phyloP scores from a whole-genome alignment of 495 filamentous ascomycete genomes.

The Trypethelium eluteriae region DNA sequence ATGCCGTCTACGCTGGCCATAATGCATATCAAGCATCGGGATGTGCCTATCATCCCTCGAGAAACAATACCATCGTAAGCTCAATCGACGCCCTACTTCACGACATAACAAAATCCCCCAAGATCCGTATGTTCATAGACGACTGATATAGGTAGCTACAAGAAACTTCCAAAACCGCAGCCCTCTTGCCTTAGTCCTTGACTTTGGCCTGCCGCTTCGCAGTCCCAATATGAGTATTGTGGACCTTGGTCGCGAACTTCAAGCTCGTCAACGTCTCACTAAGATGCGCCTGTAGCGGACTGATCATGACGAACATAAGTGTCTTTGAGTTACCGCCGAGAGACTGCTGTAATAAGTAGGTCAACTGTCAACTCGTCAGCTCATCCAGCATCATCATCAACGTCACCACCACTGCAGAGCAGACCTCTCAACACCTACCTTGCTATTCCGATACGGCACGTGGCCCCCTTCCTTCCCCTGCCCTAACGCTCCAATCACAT shows the following conservation, averaged over 20 bases:
- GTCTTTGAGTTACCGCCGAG: slow-evolving; percentile 94
- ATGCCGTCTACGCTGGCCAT: no score
- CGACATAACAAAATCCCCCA: background rate
- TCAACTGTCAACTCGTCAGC: slow-evolving; percentile 51
- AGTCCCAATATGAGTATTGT: slow-evolving; percentile 84
- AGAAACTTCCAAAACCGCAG: background rate
- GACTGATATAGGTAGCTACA: background rate
- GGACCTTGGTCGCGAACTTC: slow-evolving; percentile 90
- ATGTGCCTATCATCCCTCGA: no score
- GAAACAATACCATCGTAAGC: no score
- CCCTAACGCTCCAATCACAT: slow-evolving; percentile 87
- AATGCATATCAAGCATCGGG: no score
- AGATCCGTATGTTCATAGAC: background rate
- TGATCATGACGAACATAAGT: slow-evolving; percentile 98
- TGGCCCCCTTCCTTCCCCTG: slow-evolving; percentile 78
- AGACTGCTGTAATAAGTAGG: slow-evolving; percentile 90
- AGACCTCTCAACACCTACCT: slow-evolving; percentile 46
- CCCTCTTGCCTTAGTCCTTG: slow-evolving; percentile 33
- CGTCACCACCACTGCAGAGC: background rate
- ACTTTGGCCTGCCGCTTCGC: slow-evolving; percentile 68
- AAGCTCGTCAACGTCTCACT: slow-evolving; percentile 90
- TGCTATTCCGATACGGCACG: slow-evolving; percentile 91
- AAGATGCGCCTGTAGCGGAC: slow-evolving; percentile 82
- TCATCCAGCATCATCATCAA: slow-evolving; percentile 17
- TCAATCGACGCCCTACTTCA: no score